Percentiles rank a stretch among this genome's conserved stretches.
These are phyloP conservation scores for Fusarium sp. DNA, from an alignment of 2,329 filamentous ascomycete genomes.

Conservation along the genomic window DNA sequence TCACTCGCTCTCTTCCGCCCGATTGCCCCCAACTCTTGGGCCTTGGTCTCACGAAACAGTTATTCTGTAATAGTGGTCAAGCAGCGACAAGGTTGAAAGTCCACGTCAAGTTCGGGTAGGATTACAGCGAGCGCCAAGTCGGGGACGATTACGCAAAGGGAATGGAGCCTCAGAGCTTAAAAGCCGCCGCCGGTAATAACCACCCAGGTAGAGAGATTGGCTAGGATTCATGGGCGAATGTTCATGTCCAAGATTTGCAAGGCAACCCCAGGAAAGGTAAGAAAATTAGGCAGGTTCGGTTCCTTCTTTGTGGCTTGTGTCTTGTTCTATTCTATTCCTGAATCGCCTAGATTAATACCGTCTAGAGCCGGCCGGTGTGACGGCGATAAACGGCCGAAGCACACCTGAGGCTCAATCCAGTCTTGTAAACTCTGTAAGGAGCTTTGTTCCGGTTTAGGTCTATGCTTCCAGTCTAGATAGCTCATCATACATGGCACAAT, in stretches of 20 bases:
- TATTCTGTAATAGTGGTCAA: constrained; percentile 26
- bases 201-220: constrained; percentile 14
- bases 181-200: constrained; percentile 32
- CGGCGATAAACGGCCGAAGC: constrained; percentile 30
- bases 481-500: constrained; percentile 38
- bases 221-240: constrained; percentile 22
- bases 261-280: constrained; percentile 9
- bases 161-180: constrained; percentile 39
- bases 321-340: constrained; percentile 9
- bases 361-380: constrained; percentile 6
- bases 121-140: constrained; percentile 41
- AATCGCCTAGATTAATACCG: too few species aligned
- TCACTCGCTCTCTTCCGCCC: constrained; percentile 35
- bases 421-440: constrained; percentile 24
- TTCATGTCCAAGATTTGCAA: constrained; percentile 34
- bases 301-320: constrained; percentile 19
- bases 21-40: constrained; percentile 18
- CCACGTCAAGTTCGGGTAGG: constrained; percentile 36
- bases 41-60: constrained; percentile 15
- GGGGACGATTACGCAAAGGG: constrained; percentile 41
- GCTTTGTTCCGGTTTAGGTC: constrained; percentile 32
- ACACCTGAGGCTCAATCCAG: constrained; percentile 27
- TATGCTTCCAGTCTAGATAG: constrained; percentile 35
- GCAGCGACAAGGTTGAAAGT: constrained; percentile 33
- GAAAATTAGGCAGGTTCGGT: constrained; percentile 33